These are phyloP conservation scores for Tetrapisispora fleetii DNA, from an alignment of 805 yeast species.

Conservation along the genomic window DNA sequence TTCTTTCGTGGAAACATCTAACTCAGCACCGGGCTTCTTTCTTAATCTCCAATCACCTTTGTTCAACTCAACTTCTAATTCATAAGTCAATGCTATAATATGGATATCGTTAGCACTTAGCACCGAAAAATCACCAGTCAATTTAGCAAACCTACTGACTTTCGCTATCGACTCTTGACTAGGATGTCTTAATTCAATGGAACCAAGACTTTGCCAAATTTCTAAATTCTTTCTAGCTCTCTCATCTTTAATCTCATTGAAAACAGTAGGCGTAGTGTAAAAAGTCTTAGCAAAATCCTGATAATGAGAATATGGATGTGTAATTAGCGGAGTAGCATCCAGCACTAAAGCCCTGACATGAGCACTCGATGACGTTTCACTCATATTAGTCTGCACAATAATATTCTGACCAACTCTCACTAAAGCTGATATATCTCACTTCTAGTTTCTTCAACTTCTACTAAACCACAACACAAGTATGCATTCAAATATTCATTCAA, in stretches of 20 bases:
- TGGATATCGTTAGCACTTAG: conserved; percentile 87
- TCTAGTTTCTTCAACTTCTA: too few relatives aligned
- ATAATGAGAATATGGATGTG: conserved; percentile 68
- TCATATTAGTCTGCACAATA: neutral
- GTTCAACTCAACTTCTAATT: conserved; percentile 63
- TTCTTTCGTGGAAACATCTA: conserved; percentile 4
- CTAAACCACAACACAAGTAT: too few relatives aligned
- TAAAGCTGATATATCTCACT: too few relatives aligned
- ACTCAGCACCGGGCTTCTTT: conserved; percentile 56
- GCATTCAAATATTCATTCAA: too few relatives aligned
- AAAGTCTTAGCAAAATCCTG: conserved; percentile 61
- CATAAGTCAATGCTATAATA: conserved; percentile 83
- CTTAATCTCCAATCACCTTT: conserved; percentile 65
- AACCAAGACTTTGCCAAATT: conserved; percentile 60
- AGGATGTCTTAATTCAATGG: conserved; percentile 68
- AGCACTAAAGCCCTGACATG: conserved; percentile 55
- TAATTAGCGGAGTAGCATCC: conserved; percentile 93
- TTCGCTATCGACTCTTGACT: conserved; percentile 47
- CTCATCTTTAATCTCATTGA: conserved; percentile 77
- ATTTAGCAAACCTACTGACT: conserved; percentile 66
- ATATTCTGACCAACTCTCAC: too few relatives aligned
- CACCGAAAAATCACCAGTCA: conserved; percentile 88
- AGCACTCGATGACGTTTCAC: conserved; percentile 1
- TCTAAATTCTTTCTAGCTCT: conserved; percentile 67
- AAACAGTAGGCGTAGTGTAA: conserved; percentile 88